Conservation (phyloP, 2,329 filamentous ascomycete species). For the Colletotrichum magnum region DNA sequence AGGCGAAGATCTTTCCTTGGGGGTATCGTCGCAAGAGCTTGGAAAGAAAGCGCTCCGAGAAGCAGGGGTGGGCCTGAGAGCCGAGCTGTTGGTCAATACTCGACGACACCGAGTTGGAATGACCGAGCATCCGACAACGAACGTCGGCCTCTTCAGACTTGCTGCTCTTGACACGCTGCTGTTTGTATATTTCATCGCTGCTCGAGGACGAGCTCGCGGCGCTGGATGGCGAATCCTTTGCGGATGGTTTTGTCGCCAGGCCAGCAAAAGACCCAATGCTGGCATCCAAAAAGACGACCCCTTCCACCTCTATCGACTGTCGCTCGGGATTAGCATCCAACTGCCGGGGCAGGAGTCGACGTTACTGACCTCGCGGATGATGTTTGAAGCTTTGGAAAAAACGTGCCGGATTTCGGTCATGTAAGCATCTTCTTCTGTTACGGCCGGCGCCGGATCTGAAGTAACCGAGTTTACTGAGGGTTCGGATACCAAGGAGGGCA, state of each 20-base stretch:
- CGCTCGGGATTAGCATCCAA: neutral
- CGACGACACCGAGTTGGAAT: slow-evolving; percentile 51
- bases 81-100: slow-evolving; percentile 49
- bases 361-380: slow-evolving; percentile 51
- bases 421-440: neutral
- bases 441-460: slow-evolving; percentile 43
- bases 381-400: slow-evolving; percentile 60
- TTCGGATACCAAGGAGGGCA: no score
- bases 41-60: slow-evolving; percentile 57
- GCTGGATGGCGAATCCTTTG: neutral
- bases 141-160: neutral
- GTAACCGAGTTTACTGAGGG: slow-evolving; percentile 43
- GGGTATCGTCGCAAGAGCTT: slow-evolving; percentile 61
- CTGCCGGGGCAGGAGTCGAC: neutral
- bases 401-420: slow-evolving; percentile 44
- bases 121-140: slow-evolving; percentile 54
- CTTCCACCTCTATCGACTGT: slow-evolving; percentile 51
- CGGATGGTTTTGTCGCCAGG: slow-evolving; percentile 40
- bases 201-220: slow-evolving; percentile 37
- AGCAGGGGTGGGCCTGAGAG: slow-evolving; percentile 35
- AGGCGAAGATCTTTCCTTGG: slow-evolving; percentile 61
- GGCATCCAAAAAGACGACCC: slow-evolving; percentile 36
- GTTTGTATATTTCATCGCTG: slow-evolving; percentile 41
- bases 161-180: no score
- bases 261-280: slow-evolving; percentile 47